A percentile compares a stretch with the other conserved stretches of the same genome.
phyloP scores from a whole-genome alignment of 108 stramenopile genomes.

The Chaetoceros muelleri region DNA sequence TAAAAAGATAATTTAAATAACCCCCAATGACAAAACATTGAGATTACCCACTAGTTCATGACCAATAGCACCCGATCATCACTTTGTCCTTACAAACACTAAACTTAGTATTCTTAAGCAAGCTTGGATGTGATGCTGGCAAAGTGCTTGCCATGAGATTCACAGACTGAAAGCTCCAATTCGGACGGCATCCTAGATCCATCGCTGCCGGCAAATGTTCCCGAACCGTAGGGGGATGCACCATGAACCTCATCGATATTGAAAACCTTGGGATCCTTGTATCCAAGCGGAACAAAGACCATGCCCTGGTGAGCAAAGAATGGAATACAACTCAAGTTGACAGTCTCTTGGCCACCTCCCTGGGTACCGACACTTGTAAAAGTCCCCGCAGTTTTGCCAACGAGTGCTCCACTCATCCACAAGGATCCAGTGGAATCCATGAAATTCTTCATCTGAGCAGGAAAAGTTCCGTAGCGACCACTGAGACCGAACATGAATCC shows the following conservation, averaged over 20 bases:
- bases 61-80: too few relatives aligned
- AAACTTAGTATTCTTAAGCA: conserved; percentile 13
- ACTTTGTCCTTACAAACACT: too few relatives aligned
- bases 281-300: conserved; percentile 62
- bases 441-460: conserved; percentile 71
- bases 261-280: conserved; percentile 40
- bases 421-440: conserved; percentile 52
- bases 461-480: conserved; percentile 46
- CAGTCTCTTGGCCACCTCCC: conserved; percentile 70
- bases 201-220: conserved; percentile 55
- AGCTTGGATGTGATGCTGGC: conserved; percentile 44
- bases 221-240: conserved; percentile 51
- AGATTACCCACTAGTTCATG: too few relatives aligned
- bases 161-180: conserved; percentile 36
- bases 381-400: conserved; percentile 56
- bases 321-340: conserved; percentile 36
- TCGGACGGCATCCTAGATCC: conserved; percentile 50
- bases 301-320: conserved; percentile 73
- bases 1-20: too few relatives aligned
- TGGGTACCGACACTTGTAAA: conserved; percentile 43
- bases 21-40: too few relatives aligned
- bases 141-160: conserved; percentile 48
- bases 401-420: conserved; percentile 56
- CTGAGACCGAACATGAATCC: conserved; percentile 60
- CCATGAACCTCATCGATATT: conserved; percentile 40